These are phyloP conservation scores for Leucoagaricus sp. DNA, from an alignment of 1,284 basidiomycete genomes.

Conservation along the genomic window DNA sequence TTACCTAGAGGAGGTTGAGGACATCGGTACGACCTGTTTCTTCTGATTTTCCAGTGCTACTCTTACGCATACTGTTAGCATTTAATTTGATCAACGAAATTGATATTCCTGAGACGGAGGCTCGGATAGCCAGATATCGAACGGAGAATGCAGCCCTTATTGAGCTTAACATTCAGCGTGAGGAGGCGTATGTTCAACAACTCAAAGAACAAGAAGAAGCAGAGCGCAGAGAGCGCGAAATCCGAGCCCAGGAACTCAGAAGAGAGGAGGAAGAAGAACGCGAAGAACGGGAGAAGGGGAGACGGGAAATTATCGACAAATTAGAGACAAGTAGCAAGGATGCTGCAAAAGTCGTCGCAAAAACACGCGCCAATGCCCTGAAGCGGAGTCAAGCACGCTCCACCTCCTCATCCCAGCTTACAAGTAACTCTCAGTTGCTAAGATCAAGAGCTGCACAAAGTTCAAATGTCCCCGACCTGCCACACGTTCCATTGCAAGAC, in stretches of 20 bases:
- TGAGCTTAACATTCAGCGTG: slow-evolving; percentile 76
- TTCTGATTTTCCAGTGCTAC: background rate
- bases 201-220: slow-evolving; percentile 77
- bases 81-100: slow-evolving; percentile 96
- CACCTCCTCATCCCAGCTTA: slow-evolving; percentile 43
- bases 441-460: slow-evolving; percentile 59
- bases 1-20: slow-evolving; percentile 95
- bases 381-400: slow-evolving; percentile 59
- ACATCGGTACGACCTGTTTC: slow-evolving; percentile 69
- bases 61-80: slow-evolving; percentile 46
- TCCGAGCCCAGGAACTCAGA: slow-evolving; percentile 68
- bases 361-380: slow-evolving; percentile 63
- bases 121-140: slow-evolving; percentile 78
- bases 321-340: slow-evolving; percentile 75
- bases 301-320: slow-evolving; percentile 77
- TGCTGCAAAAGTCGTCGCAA: slow-evolving; percentile 68
- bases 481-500: slow-evolving; percentile 76
- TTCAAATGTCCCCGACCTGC: slow-evolving; percentile 68
- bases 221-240: slow-evolving; percentile 70
- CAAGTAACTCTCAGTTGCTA: slow-evolving; percentile 53
- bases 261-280: slow-evolving; percentile 74
- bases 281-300: slow-evolving; percentile 73
- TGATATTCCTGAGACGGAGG: slow-evolving; percentile 85
- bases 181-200: slow-evolving; percentile 70
- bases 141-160: slow-evolving; percentile 81